Conservation (phyloP, 2,329 filamentous ascomycete genomes). For the Trichoderma sp. region DNA sequence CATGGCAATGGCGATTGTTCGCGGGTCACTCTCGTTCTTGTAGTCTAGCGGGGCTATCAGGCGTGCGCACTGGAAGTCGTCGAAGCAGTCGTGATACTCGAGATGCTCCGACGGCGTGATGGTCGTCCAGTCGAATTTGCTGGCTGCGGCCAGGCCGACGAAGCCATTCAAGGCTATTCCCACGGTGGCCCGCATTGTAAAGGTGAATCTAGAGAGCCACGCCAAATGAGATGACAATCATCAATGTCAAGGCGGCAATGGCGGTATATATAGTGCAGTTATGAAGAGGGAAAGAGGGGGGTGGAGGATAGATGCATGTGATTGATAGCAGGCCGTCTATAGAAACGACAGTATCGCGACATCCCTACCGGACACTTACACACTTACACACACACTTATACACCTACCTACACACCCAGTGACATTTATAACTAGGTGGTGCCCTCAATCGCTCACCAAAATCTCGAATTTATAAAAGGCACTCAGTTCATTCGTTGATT, state of each 20-base stretch:
- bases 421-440: too few species aligned
- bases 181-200: not conserved
- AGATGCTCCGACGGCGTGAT: conserved; percentile 43
- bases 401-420: too few species aligned
- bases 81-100: conserved; percentile 47
- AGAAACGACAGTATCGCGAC: not conserved
- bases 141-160: not conserved
- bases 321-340: not conserved
- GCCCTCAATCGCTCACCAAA: not conserved
- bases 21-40: conserved; percentile 36
- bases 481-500: not conserved
- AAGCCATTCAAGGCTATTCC: not conserved
- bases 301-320: not conserved
- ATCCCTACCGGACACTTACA: not conserved
- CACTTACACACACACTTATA: too few species aligned
- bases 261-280: not conserved
- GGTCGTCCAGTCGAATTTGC: conserved; percentile 43
- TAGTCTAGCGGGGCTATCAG: conserved; percentile 51
- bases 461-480: not conserved
- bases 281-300: too few species aligned
- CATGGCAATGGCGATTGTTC: conserved; percentile 46
- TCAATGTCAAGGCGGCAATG: not conserved
- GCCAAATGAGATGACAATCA: not conserved
- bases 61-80: conserved; percentile 45
- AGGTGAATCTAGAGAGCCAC: not conserved